phyloP scores from a whole-genome alignment of 441 rosid species.

The Iberis amara region DNA sequence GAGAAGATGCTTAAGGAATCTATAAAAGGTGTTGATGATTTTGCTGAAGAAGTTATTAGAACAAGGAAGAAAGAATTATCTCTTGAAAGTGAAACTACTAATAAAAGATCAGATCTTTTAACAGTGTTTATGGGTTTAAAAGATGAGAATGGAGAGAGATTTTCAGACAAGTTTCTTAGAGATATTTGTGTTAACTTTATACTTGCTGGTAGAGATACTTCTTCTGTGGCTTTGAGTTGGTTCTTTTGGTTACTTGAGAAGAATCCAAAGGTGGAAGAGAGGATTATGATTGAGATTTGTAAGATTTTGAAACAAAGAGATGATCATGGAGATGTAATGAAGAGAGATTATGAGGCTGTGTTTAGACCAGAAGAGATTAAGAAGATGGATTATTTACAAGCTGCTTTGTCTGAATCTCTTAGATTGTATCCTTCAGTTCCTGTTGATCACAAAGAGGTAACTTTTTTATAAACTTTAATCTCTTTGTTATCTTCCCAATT shows the following conservation, averaged over 20 bases:
- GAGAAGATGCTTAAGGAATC: conserved; percentile 67
- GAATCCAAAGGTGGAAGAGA: conserved; percentile 58
- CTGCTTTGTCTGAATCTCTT: conserved; percentile 83
- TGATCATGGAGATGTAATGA: conserved; percentile 23
- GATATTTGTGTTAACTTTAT: conserved; percentile 88
- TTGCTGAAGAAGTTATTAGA: conserved; percentile 65
- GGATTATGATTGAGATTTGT: conserved; percentile 43
- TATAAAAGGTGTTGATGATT: conserved; percentile 61
- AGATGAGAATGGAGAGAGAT: conserved; percentile 48
- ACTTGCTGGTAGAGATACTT: conserved; percentile 96
- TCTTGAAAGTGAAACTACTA: conserved; percentile 28
- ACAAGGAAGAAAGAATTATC: conserved; percentile 60
- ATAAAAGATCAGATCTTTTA: conserved; percentile 55
- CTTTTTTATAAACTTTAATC: too few species aligned
- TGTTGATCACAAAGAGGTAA: conserved; percentile 90
- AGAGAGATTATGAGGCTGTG: conserved; percentile 31
- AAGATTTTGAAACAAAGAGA: conserved; percentile 44
- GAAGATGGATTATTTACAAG: conserved; percentile 90
- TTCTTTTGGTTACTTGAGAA: conserved; percentile 78
- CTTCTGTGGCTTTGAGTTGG: conserved; percentile 90
- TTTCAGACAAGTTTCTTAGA: conserved; percentile 69
- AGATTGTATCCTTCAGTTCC: conserved; percentile 95
- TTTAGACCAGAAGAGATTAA: conserved; percentile 76
- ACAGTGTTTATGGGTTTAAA: conserved; percentile 57
- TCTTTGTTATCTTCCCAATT: too few species aligned